phyloP scores from a whole-genome alignment of 176 grass and related monocot species.

The Tillandsia fasciculata region DNA sequence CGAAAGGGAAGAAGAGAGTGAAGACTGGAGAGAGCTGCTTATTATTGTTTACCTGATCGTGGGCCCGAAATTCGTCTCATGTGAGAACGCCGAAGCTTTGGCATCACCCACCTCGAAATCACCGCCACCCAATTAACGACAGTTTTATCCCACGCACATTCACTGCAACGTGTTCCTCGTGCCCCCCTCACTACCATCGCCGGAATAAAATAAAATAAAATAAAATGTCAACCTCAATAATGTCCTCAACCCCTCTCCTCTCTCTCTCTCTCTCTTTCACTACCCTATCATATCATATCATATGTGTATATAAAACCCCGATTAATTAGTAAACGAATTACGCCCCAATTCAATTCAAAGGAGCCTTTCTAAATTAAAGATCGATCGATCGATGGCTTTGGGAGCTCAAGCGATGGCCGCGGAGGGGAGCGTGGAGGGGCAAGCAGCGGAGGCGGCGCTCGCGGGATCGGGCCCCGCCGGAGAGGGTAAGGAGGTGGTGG shows the following conservation, averaged over 20 bases:
- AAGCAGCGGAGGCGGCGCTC: too few relatives aligned
- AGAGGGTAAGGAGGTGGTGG: slow-evolving; percentile 15
- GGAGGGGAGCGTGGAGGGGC: neutral
- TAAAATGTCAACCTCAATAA: too few relatives aligned
- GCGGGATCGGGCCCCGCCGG: slow-evolving; percentile 2
- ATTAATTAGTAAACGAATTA: too few relatives aligned
- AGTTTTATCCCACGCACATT: neutral
- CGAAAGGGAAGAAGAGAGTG: too few relatives aligned
- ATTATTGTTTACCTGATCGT: too few relatives aligned
- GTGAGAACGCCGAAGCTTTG: neutral
- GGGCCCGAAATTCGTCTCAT: too few relatives aligned
- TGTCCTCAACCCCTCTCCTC: too few relatives aligned
- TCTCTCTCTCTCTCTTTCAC: neutral
- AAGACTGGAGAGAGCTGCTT: too few relatives aligned
- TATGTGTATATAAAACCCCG: neutral
- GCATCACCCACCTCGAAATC: neutral
- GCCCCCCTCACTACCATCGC: neutral
- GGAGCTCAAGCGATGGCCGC: slow-evolving; percentile 4
- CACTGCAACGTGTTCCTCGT: neutral
- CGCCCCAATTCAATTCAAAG: neutral
- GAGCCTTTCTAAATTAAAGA: neutral
- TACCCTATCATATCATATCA: neutral
- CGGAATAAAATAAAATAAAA: neutral
- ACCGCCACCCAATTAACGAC: neutral
- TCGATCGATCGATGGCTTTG: slow-evolving; percentile 14